phyloP scores from a whole-genome alignment of 371 early-diverging fungal genomes.

The Phascolomyces articulosus region DNA sequence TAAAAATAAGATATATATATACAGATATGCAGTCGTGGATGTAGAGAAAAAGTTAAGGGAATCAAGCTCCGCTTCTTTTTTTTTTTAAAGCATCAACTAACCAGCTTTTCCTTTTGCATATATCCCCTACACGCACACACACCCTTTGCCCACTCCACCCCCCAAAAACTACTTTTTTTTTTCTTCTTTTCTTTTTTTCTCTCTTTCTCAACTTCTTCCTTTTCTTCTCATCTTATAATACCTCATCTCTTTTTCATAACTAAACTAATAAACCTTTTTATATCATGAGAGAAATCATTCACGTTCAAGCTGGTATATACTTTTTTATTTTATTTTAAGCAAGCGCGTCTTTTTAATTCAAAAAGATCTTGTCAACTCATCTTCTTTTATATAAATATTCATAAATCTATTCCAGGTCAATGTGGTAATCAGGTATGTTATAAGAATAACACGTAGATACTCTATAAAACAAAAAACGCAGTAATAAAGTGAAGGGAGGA shows the following conservation, averaged over 20 bases:
- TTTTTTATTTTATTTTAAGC: not conserved
- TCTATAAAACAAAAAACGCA: no score
- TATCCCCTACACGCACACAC: no score
- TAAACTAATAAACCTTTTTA: not conserved
- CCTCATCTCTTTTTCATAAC: not conserved
- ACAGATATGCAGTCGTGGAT: no score
- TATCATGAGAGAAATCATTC: constrained; percentile 96
- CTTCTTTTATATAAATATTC: not conserved
- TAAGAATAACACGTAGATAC: no score
- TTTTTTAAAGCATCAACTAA: no score
- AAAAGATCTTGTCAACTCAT: not conserved
- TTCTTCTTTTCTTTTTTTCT: not conserved
- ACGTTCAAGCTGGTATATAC: constrained; percentile 87
- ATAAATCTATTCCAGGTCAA: no score
- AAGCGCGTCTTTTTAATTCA: not conserved
- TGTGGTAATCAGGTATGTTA: constrained; percentile 78
- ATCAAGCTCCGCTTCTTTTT: no score
- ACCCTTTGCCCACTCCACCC: not conserved
- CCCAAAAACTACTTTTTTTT: not conserved
- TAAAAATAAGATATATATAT: no score
- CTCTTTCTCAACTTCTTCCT: not conserved
- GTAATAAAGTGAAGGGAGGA: no score
- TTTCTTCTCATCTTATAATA: not conserved
- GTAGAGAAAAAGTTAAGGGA: no score
- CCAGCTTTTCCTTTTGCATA: constrained; percentile 2